phyloP scores from a whole-genome alignment of 768 basidiomycete genomes.

The Panaeolus cyanescens region DNA sequence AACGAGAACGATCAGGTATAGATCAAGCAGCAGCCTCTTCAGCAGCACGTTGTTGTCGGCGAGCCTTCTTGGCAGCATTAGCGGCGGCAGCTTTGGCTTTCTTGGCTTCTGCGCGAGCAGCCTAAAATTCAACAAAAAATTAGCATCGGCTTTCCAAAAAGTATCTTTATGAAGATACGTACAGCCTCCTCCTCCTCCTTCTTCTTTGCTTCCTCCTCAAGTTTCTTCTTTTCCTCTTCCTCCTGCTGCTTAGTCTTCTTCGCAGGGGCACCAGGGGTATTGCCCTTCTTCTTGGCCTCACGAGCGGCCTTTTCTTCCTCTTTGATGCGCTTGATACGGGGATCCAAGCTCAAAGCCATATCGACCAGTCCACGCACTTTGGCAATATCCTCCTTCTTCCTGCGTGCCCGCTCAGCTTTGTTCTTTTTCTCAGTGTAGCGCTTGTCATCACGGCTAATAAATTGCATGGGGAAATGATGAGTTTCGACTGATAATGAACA shows the following conservation, averaged over 20 bases:
- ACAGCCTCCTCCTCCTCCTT: conserved; percentile 89
- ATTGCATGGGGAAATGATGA: background rate
- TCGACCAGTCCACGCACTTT: conserved; percentile 88
- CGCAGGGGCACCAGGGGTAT: conserved; percentile 48
- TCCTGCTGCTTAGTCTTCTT: conserved; percentile 77
- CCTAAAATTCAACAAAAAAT: conserved; percentile 27
- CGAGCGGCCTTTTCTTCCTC: conserved; percentile 94
- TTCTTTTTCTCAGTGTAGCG: conserved; percentile 99
- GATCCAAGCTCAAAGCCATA: conserved; percentile 78
- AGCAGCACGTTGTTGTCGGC: conserved; percentile 59
- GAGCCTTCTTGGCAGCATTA: conserved; percentile 89
- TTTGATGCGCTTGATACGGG: conserved; percentile 96
- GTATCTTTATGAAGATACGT: conserved; percentile 13
- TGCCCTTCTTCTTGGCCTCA: conserved; percentile 79
- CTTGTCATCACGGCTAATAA: conserved; percentile 89
- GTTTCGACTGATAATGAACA: background rate
- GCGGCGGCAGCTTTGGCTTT: conserved; percentile 85
- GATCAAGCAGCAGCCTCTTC: conserved; percentile 32
- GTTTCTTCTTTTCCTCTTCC: conserved; percentile 73
- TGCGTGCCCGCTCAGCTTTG: conserved; percentile 91
- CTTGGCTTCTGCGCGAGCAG: conserved; percentile 73
- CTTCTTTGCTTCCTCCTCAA: conserved; percentile 69
- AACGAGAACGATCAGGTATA: no score
- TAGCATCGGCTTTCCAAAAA: background rate
- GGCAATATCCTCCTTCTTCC: conserved; percentile 97